Percentiles rank a stretch among this genome's conserved stretches.
These are phyloP conservation scores for Strobilomyces echinocephalus DNA, from an alignment of 768 basidiomycete species.

Conservation along the genomic window DNA sequence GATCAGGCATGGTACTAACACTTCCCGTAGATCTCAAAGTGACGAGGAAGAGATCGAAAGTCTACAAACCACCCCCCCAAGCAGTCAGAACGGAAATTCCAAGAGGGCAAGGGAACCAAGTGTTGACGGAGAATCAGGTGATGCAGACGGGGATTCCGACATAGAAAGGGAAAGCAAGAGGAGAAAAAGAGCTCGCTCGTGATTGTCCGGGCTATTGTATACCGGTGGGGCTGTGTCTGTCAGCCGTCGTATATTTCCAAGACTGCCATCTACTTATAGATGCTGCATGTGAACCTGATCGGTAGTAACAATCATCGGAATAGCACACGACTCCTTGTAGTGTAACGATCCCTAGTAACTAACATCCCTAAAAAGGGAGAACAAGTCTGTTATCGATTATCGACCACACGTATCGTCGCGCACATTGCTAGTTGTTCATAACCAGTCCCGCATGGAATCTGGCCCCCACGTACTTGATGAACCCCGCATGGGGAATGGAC, in stretches of 20 bases:
- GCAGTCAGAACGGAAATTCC: conserved; percentile 12
- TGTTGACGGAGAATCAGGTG: neutral
- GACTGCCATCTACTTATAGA: too few species aligned
- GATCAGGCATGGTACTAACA: neutral
- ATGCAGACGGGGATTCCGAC: neutral
- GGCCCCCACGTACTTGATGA: conserved; percentile 66
- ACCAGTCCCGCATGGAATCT: conserved; percentile 71
- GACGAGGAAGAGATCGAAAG: conserved; percentile 25
- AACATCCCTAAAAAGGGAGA: neutral
- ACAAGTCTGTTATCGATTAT: conserved; percentile 5
- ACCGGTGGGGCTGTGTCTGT: neutral
- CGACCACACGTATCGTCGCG: conserved; percentile 1
- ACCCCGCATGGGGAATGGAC: conserved; percentile 35
- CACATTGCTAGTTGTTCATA: conserved; percentile 62
- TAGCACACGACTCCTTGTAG: neutral
- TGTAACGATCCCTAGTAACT: neutral
- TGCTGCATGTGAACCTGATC: neutral
- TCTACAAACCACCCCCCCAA: conserved; percentile 22
- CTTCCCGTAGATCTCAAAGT: conserved; percentile 15
- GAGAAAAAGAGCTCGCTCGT: conserved; percentile 20
- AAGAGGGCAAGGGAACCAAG: conserved; percentile 16
- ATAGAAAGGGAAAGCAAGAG: neutral
- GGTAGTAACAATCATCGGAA: too few species aligned
- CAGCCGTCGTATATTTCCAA: neutral
- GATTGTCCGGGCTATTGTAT: neutral